Conservation (phyloP, 2,329 filamentous ascomycete species). For the Penicillium sp. region DNA sequence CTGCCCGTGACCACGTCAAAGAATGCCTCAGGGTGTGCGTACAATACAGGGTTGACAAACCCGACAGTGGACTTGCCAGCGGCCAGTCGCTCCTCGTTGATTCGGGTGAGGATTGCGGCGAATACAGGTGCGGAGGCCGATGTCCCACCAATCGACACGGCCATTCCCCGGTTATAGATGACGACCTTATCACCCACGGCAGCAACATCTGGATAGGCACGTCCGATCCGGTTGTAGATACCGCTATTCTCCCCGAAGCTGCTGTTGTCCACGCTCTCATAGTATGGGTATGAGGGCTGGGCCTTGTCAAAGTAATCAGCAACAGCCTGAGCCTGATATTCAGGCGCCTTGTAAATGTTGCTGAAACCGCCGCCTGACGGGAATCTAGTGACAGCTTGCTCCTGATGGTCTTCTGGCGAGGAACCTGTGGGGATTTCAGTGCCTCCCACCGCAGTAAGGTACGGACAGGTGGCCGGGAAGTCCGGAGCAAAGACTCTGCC, state of each 20-base stretch:
- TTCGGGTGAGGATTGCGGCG: slow-evolving; percentile 53
- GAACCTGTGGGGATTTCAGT: slow-evolving; percentile 35
- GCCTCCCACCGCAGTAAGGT: slow-evolving; percentile 38
- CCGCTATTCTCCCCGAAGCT: slow-evolving; percentile 26
- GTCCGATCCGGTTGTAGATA: slow-evolving; percentile 35
- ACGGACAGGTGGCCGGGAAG: slow-evolving; percentile 36
- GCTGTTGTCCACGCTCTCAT: slow-evolving; percentile 31
- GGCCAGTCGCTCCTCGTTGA: slow-evolving; percentile 54
- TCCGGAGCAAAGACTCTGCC: slow-evolving; percentile 37
- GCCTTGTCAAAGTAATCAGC: slow-evolving; percentile 31
- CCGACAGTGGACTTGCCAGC: slow-evolving; percentile 51
- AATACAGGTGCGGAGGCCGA: slow-evolving; percentile 54
- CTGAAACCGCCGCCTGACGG: slow-evolving; percentile 43
- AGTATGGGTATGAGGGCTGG: slow-evolving; percentile 27
- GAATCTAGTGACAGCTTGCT: slow-evolving; percentile 38
- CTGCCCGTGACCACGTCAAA: slow-evolving; percentile 30
- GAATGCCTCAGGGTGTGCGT: slow-evolving; percentile 30
- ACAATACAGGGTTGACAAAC: slow-evolving; percentile 50
- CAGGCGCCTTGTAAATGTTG: slow-evolving; percentile 39
- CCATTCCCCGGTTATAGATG: slow-evolving; percentile 24
- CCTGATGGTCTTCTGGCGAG: slow-evolving; percentile 27
- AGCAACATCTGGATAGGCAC: slow-evolving; percentile 36
- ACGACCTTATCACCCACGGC: slow-evolving; percentile 37
- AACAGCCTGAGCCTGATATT: slow-evolving; percentile 40
- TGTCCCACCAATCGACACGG: slow-evolving; percentile 27